Percentiles rank a stretch among this genome's conserved stretches.
Conservation (phyloP, 192 early-diverging fungal genomes). For the Coemansia sp. region DNA sequence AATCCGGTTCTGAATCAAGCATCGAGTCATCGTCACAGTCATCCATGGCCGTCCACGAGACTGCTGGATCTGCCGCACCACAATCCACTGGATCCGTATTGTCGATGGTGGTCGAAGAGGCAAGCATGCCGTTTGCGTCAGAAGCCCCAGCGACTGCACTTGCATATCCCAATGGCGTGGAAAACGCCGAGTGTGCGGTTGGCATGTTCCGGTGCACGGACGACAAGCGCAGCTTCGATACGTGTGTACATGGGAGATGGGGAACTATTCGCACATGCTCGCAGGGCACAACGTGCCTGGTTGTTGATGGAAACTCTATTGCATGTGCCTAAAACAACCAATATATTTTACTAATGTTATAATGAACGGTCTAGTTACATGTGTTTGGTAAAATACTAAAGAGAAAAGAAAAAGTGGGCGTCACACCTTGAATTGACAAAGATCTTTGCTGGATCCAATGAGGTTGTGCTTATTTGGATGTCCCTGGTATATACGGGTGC, state of each 20-base stretch:
- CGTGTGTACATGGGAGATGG: slow-evolving; percentile 43
- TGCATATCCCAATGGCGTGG: neutral
- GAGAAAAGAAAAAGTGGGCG: slow-evolving; percentile 12
- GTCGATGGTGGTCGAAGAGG: neutral
- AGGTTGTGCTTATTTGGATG: slow-evolving; percentile 57
- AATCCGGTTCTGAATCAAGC: neutral
- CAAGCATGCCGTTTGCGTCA: neutral
- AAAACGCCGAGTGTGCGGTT: slow-evolving; percentile 5
- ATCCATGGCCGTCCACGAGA: neutral
- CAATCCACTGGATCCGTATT: neutral
- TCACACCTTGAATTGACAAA: slow-evolving; percentile 51
- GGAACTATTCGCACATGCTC: slow-evolving; percentile 34
- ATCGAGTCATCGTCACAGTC: neutral
- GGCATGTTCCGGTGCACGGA: slow-evolving; percentile 26
- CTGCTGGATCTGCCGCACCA: neutral
- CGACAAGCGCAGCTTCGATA: slow-evolving; percentile 23
- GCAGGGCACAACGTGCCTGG: slow-evolving; percentile 25
- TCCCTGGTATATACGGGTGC: slow-evolving; percentile 59
- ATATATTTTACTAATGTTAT: no score
- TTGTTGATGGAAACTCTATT: slow-evolving; percentile 15
- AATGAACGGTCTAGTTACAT: no score
- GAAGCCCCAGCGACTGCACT: neutral
- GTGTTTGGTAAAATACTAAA: no score
- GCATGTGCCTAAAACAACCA: slow-evolving; percentile 17
- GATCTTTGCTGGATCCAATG: slow-evolving; percentile 57